Base-by-base conservation (phyloP, 2,329 filamentous ascomycete genomes). In the Aquanectria penicillioides region DNA sequence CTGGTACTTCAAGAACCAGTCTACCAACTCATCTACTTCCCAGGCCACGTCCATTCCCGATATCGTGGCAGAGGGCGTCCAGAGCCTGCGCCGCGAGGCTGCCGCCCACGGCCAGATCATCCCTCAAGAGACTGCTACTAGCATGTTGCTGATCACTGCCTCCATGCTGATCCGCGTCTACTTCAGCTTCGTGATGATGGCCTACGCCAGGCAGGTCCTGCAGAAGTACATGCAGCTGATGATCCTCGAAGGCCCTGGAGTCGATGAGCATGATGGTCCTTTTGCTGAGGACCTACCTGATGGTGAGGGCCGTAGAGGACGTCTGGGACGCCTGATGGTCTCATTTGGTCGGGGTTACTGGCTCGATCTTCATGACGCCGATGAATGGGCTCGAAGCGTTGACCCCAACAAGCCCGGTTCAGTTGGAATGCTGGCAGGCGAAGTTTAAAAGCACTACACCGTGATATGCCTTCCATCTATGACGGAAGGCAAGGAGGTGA, bases 181-280 rank as follows among this genome's bases (percentile, higher is more conserved):
- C 79, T 94, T 97, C 69, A 87, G 91, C 66, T 80, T 97, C 31
- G 84, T 97, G 51, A 87, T 97, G 74, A 88, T 97, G 77, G 88
- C 92, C 6, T 95, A 91, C 74, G 92, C 94, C 4, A 86, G 92
- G 62, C 86, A 89, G 71, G 89, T 92, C 12, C 78, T 97, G 46
- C 85, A 91, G 58, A 88, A 89, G 66, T 87, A 92, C 73, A 75
- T 78, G 71, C 75, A 78, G 54, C 55, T 77, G 38, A 73, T 76
- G 71, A 74, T 77, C 36, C 82, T 90, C 46, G 83, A 86, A 49
- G 75, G 77, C 48, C 69, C 79, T 57, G 74, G 75, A 31, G 73
- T 77, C 22, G 79, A 84, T 55, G 78, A 81, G 49, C 77, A 82
- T 49, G 83, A 85, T 28, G 92, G 77, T 81, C 92, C 81, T 0